Conservation (phyloP, 768 basidiomycete genomes). For the Sistotremastrum suecicum region DNA sequence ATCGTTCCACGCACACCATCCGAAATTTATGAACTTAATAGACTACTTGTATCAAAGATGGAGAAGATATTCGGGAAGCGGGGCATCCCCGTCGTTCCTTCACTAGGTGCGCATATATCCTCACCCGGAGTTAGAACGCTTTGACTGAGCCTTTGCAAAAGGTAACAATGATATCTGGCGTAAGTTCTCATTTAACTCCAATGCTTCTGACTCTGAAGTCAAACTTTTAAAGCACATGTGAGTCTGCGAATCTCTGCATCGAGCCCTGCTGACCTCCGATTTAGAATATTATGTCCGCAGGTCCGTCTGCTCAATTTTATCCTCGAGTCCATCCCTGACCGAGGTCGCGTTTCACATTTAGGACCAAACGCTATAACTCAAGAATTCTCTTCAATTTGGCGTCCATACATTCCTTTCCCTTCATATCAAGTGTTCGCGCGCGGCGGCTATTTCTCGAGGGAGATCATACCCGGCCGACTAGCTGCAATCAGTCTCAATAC, state of each 20-base stretch:
- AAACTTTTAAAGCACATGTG: constrained; percentile 39
- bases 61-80: constrained; percentile 49
- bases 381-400: constrained; percentile 50
- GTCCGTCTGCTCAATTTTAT: constrained; percentile 16
- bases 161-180: constrained; percentile 92
- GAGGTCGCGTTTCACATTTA: background rate
- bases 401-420: constrained; percentile 63
- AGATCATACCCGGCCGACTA: constrained; percentile 61
- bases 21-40: constrained; percentile 71
- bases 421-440: constrained; percentile 71
- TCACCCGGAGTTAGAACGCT: background rate
- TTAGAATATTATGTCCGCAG: constrained; percentile 56
- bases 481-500: constrained; percentile 82
- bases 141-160: constrained; percentile 11
- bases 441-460: constrained; percentile 73
- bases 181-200: constrained; percentile 22
- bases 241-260: constrained; percentile 10
- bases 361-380: constrained; percentile 9
- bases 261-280: constrained; percentile 2
- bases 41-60: constrained; percentile 54
- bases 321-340: no score
- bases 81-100: constrained; percentile 70
- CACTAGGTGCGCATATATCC: constrained; percentile 38
- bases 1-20: constrained; percentile 62
- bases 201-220: constrained; percentile 3